Conservation (phyloP, 164 flowering plant species). For the Sextonia rubra region DNA sequence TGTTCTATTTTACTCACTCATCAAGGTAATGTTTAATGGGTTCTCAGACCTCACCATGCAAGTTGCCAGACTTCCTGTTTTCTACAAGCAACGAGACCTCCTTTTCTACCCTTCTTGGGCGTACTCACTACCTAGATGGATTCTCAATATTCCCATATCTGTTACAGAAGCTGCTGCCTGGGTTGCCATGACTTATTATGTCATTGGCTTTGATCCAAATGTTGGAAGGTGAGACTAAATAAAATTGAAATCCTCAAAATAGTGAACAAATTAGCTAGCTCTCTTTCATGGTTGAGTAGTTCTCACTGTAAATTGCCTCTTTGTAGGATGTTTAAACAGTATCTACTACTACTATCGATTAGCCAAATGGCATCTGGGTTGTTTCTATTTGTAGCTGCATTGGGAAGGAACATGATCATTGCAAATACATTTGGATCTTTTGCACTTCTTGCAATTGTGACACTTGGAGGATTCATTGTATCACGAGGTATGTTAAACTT, state of each 20-base stretch:
- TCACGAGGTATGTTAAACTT: conserved; percentile 11
- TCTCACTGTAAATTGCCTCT: neutral
- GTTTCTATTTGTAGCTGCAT: conserved; percentile 9
- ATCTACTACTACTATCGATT: conserved; percentile 3
- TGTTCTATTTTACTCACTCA: conserved; percentile 32
- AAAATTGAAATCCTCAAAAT: neutral
- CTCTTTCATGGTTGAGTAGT: neutral
- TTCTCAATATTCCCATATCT: conserved; percentile 14
- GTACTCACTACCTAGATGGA: conserved; percentile 16
- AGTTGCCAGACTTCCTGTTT: conserved; percentile 44
- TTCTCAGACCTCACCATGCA: conserved; percentile 40
- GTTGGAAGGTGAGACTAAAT: conserved; percentile 23
- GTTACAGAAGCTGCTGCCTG: conserved; percentile 10
- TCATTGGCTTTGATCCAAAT: conserved; percentile 29
- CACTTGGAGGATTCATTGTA: conserved; percentile 17
- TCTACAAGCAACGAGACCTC: conserved; percentile 58
- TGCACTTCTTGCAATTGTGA: conserved; percentile 8
- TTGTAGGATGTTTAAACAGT: conserved; percentile 18
- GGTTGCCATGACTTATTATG: conserved; percentile 15
- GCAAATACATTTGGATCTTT: conserved; percentile 21
- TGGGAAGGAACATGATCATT: conserved; percentile 14
- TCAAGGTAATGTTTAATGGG: conserved; percentile 33
- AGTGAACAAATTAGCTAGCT: neutral
- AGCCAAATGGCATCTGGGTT: conserved; percentile 13
- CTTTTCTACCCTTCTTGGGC: conserved; percentile 42